Evolutionary conservation across 805 yeast genomes (phyloP).

Genomic region (Starmerella floris): DNA sequence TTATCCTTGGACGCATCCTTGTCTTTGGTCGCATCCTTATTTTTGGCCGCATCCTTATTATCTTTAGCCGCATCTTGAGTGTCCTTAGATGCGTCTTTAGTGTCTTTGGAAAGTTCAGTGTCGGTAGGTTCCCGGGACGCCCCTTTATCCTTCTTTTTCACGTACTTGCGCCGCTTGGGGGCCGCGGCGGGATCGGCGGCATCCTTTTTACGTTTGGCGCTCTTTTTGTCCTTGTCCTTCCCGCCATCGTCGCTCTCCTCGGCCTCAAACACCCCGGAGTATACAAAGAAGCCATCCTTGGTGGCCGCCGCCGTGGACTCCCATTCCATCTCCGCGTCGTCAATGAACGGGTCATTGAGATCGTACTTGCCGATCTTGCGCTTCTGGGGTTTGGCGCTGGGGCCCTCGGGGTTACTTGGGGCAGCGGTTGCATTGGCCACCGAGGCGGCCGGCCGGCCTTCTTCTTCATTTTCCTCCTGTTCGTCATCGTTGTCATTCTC

Average conservation of each 20-base stretch:
- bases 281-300: constrained; percentile 90
- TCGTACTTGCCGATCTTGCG: constrained; percentile 48
- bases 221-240: constrained; percentile 17
- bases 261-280: constrained; percentile 65
- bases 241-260: constrained; percentile 7
- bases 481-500: not conserved
- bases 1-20: not conserved
- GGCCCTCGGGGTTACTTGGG: not conserved
- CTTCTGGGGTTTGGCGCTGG: constrained; percentile 14
- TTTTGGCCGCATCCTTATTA: too few relatives aligned
- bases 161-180: constrained; percentile 5
- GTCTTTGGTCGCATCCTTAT: too few relatives aligned
- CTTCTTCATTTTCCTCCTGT: not conserved
- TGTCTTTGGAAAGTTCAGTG: not conserved
- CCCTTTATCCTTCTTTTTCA: not conserved
- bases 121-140: not conserved
- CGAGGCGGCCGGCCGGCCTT: not conserved
- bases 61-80: too few relatives aligned
- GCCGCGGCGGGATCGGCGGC: not conserved
- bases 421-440: not conserved
- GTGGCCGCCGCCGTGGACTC: constrained; percentile 90
- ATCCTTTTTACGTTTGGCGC: constrained; percentile 14
- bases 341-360: constrained; percentile 86
- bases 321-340: constrained; percentile 81
- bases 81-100: not conserved